Base-by-base conservation (phyloP, 2,329 filamentous ascomycete species). In the Beauveria medogensis region DNA sequence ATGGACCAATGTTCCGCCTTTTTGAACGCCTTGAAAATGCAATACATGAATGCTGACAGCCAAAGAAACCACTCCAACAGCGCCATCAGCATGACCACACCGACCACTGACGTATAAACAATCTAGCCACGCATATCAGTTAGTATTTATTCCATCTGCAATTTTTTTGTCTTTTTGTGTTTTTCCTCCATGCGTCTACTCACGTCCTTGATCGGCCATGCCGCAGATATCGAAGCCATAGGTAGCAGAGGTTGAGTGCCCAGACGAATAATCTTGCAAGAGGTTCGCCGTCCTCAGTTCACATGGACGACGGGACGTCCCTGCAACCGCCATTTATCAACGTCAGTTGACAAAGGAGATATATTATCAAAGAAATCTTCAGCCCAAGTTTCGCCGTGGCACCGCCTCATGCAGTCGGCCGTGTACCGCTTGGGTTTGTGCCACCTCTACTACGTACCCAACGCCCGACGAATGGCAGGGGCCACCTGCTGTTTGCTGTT, bases 31-130 rank as follows among this genome's bases (percentile, higher is more conserved):
- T 97, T 96, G 70, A 86, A 77, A 1, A 97, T 78, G 71, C 93
- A 97, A 75, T 97, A 97, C 64, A 94, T 71, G 71, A 97, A 97
- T 3, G 93, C 92, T n/a, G 89, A 86, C 46, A 97, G 81, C 91
- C 92, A 97, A 16, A 97, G 82, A 63, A 96, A 86, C 92, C 94
- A 97, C 76, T 97, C 93, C 9, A 97, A 79, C 34, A 92, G 80
- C 2, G 93, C 93, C 62, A 89, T 90, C 26, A 94, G 69, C 86
- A 97, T 91, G 55, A 97, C 79, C 7, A 88, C 74, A 20, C 90
- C 90, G 41, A 97, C 82, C 66, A 97, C 88, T 60, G 86, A 78
- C 9, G 92, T 88, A 72, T 95, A 97, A 61, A 93, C 79, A 67
- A 96, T 92, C 91, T 97, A 3, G n/a, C 12, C 44, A 24, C 14